A percentile compares a stretch with the other conserved stretches of the same genome.
These are phyloP conservation scores for Leishmania arabica DNA, from an alignment of 208 protist species.

Conservation along the genomic window DNA sequence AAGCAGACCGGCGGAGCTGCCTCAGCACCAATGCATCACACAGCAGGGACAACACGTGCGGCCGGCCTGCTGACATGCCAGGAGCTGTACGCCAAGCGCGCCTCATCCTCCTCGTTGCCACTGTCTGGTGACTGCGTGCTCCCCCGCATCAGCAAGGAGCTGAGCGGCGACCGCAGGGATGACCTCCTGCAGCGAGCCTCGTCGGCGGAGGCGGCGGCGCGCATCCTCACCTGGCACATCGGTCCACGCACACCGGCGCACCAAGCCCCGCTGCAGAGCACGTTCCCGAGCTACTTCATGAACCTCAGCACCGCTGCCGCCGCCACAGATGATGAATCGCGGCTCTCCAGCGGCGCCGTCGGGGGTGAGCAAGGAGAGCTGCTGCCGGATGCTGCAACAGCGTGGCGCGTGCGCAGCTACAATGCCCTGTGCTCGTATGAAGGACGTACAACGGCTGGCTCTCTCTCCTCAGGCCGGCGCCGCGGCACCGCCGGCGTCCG, in stretches of 20 bases:
- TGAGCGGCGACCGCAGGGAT: not conserved
- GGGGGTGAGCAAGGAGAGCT: not conserved
- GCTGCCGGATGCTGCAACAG: not conserved
- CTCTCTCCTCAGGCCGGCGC: not conserved
- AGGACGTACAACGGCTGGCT: not conserved
- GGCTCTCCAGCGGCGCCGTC: not conserved
- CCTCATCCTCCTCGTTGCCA: not conserved
- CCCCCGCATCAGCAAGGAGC: not conserved
- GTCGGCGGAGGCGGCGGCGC: not conserved
- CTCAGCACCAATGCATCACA: not conserved
- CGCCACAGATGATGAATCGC: not conserved
- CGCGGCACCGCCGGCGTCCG: not conserved
- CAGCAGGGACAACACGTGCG: not conserved
- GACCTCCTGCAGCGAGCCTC: not conserved
- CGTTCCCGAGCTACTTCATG: not conserved
- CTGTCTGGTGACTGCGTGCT: slow-evolving; percentile 3
- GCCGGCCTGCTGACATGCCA: not conserved
- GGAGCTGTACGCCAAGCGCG: not conserved
- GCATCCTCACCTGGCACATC: slow-evolving; percentile 2
- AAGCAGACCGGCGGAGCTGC: not conserved
- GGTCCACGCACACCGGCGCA: slow-evolving; percentile 9
- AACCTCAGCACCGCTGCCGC: slow-evolving; percentile 6
- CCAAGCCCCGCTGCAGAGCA: slow-evolving; percentile 6
- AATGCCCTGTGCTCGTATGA: not conserved
- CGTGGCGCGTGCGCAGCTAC: slow-evolving; percentile 5